phyloP scores from a whole-genome alignment of 129 eudicot genomes.

The Pittosporum tobira region DNA sequence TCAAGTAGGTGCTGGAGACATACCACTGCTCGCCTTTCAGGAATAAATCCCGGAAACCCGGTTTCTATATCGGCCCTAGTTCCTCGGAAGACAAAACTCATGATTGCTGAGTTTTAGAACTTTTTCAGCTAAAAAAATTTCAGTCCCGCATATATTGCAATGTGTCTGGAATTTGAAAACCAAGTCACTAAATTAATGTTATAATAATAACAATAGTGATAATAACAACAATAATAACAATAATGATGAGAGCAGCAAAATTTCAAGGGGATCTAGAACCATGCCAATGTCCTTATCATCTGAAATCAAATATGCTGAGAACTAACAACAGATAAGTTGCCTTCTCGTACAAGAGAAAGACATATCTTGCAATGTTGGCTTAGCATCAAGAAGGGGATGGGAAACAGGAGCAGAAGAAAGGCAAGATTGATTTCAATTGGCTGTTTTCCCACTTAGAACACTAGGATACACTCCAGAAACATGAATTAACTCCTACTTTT shows the following conservation, averaged over 20 bases:
- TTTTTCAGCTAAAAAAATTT: neutral
- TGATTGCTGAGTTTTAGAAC: conserved; percentile 18
- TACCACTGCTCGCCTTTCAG: conserved; percentile 88
- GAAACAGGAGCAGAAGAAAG: no score
- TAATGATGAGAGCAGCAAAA: neutral
- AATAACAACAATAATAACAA: no score
- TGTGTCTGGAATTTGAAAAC: conserved; percentile 4
- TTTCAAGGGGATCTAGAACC: neutral
- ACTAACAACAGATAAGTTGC: neutral
- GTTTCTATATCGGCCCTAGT: conserved; percentile 74
- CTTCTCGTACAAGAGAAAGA: no score
- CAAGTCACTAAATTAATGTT: no score
- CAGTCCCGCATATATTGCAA: conserved; percentile 14
- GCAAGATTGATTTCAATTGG: no score
- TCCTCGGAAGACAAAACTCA: conserved; percentile 95
- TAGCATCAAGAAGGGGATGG: no score
- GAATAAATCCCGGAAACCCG: conserved; percentile 69
- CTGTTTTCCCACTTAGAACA: no score
- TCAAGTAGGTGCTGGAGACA: neutral
- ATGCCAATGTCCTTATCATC: neutral
- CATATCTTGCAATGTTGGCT: neutral
- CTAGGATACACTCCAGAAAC: no score
- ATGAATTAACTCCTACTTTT: no score
- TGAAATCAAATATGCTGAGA: neutral
- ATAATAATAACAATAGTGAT: no score